phyloP scores from a whole-genome alignment of 1,139 yeast species.

The Suhomyces choctaworum region DNA sequence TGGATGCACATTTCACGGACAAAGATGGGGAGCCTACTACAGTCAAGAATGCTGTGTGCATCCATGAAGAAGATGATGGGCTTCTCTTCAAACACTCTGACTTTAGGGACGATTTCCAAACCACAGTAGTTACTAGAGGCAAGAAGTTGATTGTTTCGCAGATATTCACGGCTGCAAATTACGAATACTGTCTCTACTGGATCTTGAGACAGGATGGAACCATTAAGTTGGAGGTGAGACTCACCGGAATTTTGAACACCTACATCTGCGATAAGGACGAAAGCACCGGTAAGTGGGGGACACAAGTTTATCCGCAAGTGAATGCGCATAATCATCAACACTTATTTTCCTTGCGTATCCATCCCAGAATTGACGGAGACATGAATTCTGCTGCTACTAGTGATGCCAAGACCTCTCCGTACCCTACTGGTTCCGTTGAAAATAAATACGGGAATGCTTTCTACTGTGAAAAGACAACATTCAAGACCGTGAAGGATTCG shows the following conservation, averaged over 20 bases:
- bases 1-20: conserved; percentile 72
- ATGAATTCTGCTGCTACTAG: conserved; percentile 70
- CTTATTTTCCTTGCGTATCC: conserved; percentile 74
- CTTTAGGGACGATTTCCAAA: conserved; percentile 76
- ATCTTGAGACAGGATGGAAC: conserved; percentile 81
- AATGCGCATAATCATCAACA: conserved; percentile 88
- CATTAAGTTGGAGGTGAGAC: conserved; percentile 72
- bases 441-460: conserved; percentile 76
- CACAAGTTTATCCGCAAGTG: conserved; percentile 75
- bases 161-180: conserved; percentile 83
- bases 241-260: conserved; percentile 81
- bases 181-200: conserved; percentile 84
- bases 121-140: conserved; percentile 74
- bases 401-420: conserved; percentile 62
- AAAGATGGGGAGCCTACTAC: conserved; percentile 68
- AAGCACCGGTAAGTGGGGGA: conserved; percentile 73
- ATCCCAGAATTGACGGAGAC: conserved; percentile 81
- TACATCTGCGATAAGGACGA: conserved; percentile 63
- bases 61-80: conserved; percentile 85
- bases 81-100: conserved; percentile 78
- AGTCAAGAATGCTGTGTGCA: conserved; percentile 74
- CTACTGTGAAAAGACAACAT: conserved; percentile 59
- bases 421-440: conserved; percentile 62
- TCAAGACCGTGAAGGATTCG: conserved; percentile 69
- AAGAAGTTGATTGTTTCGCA: conserved; percentile 73